Evolutionary conservation across 768 basidiomycete species (phyloP).

Genomic region (Boletus sp.): DNA sequence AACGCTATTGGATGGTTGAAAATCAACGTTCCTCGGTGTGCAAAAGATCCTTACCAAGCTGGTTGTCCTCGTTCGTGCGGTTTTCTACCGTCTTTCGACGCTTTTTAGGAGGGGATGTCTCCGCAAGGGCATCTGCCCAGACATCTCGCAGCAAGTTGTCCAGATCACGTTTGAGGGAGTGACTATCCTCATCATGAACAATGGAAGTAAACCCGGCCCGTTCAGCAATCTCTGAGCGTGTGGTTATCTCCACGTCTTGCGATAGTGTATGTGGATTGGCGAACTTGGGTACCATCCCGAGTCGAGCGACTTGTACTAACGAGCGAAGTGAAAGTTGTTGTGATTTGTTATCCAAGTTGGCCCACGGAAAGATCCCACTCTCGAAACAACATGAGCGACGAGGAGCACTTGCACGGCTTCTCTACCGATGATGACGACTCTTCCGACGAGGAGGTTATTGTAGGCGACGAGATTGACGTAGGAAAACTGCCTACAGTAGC

Average conservation of each 20-base stretch:
- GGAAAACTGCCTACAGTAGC: slow-evolving; percentile 78
- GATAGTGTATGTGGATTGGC: slow-evolving; percentile 46
- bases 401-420: slow-evolving; percentile 66
- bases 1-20: slow-evolving; percentile 37
- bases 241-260: slow-evolving; percentile 32
- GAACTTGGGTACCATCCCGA: slow-evolving; percentile 38
- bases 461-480: slow-evolving; percentile 63
- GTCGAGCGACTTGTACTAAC: background rate
- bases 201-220: slow-evolving; percentile 4
- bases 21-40: background rate
- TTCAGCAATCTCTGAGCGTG: slow-evolving; percentile 36
- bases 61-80: background rate
- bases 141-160: slow-evolving; percentile 22
- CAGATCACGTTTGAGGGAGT: slow-evolving; percentile 19
- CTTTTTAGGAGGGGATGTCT: background rate
- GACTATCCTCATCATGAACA: slow-evolving; percentile 6
- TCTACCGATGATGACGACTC: slow-evolving; percentile 75
- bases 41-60: background rate
- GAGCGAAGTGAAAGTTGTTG: slow-evolving; percentile 10
- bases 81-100: slow-evolving; percentile 3
- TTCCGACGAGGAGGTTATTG: slow-evolving; percentile 72
- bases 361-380: background rate
- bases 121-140: slow-evolving; percentile 18
- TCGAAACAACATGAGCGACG: slow-evolving; percentile 26
- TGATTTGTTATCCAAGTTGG: slow-evolving; percentile 16